Conservation (phyloP, 164 flowering plant genomes). For the Nelumbo lutea region DNA sequence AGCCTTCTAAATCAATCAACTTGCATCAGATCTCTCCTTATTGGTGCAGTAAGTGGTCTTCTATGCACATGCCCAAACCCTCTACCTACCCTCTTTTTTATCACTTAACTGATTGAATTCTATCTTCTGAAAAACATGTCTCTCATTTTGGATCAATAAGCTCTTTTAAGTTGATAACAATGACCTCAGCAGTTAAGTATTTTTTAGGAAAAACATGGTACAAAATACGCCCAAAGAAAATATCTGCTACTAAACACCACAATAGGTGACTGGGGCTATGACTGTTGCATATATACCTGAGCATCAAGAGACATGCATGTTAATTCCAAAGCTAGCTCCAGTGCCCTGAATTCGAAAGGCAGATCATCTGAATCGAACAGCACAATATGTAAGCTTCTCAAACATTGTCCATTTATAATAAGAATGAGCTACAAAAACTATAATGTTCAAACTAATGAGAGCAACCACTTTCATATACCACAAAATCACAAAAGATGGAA, state of each 20-base stretch:
- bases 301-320: slow-evolving; percentile 84
- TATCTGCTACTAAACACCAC: neutral
- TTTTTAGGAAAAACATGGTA: neutral
- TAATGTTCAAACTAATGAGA: neutral
- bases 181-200: too few relatives aligned
- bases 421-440: neutral
- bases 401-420: neutral
- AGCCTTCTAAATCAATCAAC: too few relatives aligned
- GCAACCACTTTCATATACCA: neutral
- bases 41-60: too few relatives aligned
- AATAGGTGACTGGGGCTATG: neutral
- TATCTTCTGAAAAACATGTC: neutral
- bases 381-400: slow-evolving; percentile 23
- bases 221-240: neutral
- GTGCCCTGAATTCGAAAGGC: slow-evolving; percentile 90
- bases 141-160: neutral
- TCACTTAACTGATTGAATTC: too few relatives aligned
- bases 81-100: too few relatives aligned
- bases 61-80: too few relatives aligned
- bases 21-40: too few relatives aligned
- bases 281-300: slow-evolving; percentile 48
- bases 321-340: slow-evolving; percentile 93
- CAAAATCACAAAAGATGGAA: neutral
- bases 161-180: neutral
- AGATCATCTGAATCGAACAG: slow-evolving; percentile 70